These are phyloP conservation scores for Medicago arabica DNA, from an alignment of 306 rosid genomes.

Conservation along the genomic window DNA sequence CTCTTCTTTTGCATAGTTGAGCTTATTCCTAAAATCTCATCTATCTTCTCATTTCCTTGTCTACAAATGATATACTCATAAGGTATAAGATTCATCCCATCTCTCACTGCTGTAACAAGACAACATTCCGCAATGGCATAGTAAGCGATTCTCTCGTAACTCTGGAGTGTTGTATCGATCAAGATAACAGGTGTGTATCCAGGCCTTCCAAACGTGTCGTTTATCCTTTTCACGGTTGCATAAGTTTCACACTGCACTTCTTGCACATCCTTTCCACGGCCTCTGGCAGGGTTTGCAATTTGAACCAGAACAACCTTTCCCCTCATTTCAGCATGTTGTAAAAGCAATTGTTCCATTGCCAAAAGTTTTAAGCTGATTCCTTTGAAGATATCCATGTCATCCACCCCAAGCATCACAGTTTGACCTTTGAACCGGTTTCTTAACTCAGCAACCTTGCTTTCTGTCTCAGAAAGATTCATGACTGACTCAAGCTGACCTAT, in stretches of 20 bases:
- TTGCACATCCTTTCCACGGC: constrained; percentile 82
- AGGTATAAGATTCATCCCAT: constrained; percentile 95
- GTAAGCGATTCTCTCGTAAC: constrained; percentile 79
- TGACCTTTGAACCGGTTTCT: constrained; percentile 62
- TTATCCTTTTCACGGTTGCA: constrained; percentile 70
- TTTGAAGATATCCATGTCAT: constrained; percentile 67
- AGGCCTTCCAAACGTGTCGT: constrained; percentile 60
- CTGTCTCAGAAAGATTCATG: constrained; percentile 70
- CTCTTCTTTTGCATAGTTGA: constrained; percentile 61
- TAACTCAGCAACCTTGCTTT: constrained; percentile 68
- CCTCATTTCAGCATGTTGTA: constrained; percentile 81
- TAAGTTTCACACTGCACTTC: constrained; percentile 77
- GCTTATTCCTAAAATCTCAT: constrained; percentile 61
- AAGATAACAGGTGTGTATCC: constrained; percentile 83
- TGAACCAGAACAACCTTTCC: constrained; percentile 83
- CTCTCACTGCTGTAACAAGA: constrained; percentile 93
- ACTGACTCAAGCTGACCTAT: constrained; percentile 76
- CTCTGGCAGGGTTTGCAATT: constrained; percentile 91
- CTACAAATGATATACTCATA: constrained; percentile 83
- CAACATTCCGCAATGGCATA: constrained; percentile 85
- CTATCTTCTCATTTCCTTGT: constrained; percentile 81
- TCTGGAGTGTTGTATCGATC: constrained; percentile 76
- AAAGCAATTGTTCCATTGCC: constrained; percentile 86
- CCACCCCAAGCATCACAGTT: constrained; percentile 83
- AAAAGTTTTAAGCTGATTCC: constrained; percentile 89